Base-by-base conservation (phyloP, 345 rosid species). In the Gynandropsis gynandra region DNA sequence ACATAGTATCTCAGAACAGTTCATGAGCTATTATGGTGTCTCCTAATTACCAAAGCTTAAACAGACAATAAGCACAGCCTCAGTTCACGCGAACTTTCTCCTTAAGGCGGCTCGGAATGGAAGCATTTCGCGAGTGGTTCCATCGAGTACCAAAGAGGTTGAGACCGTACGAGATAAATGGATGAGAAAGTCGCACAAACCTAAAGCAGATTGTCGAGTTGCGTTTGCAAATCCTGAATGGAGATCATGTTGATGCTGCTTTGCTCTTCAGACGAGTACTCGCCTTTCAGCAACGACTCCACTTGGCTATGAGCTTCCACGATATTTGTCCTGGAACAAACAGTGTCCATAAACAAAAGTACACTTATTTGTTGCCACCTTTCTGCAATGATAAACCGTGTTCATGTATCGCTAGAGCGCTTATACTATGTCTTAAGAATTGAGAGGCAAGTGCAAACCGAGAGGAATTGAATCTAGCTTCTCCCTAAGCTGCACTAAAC, bases 221-320 rank as follows among this genome's bases (percentile, higher is more conserved):
- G 82, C 40, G 79, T 67, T 67, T 92, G 82, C 59, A 84, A 71
- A 53, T 82, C 95, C 2, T 61, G 67, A 18, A 82, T 67, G 34
- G 86, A 52, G 11, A 76, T 72, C 92, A 87, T 79, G 58, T 74
- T 72, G 19, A 87, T 80, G 59, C 59, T 66, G 71, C 58, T 69
- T 68, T 79, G 83, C 46, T 92, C 96, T 73, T 84, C 85, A 0
- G 69, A 57, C 4, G 88, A 73, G 64, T 92, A 92, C 69, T 92
- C 98, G 0, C 72, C 68, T 69, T 67, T 80, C 13, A 92, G 59
- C 56, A 92, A 76, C 16, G 84, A 62, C 50, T 72, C 83, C 16
- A 92, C 80, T 66, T 92, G 96, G 10, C 75, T 44, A 74, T 92
- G 95, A 42, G 98, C 98, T 74, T 92, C 98, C 50, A 87, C 79